Evolutionary conservation across 1,284 basidiomycete species (phyloP), one percentile per base, ranked within the genome.

Genomic region (Gomphus bonarii): DNA sequence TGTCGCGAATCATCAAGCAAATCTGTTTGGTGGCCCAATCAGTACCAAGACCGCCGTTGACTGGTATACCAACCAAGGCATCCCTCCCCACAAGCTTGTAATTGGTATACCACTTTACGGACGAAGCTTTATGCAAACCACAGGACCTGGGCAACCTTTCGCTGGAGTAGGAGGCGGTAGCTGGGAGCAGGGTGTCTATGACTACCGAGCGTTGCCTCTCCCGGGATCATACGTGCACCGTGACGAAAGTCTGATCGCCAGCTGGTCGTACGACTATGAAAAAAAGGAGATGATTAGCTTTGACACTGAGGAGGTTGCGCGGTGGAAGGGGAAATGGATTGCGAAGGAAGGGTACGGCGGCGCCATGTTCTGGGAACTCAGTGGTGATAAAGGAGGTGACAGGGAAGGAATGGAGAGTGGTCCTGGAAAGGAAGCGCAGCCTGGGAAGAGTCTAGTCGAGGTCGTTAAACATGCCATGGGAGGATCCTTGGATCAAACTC

Each of bases 101-200:
- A 70, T 98, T 54, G 95, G 92, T 6, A 80, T 97, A 57, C 94
- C 94, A 1, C 74, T 94, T 1, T 97, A 97, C 63, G 95, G 95
- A 0, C 84, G 95, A 18, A 90, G 90, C 38, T 99, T 99, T 73
- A 76, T 84, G 66, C 82, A 88, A 65, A 95, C 94, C 0, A 71
- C 80, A 46, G 95, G 95, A 0, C 88, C 90, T 1, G 92, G 91
- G 1, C 67, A 73, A 14, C 75, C 87, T 0, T 99, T 85, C 73
- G 78, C 79, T 16, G 92, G 92, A 36, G 65, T 90, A 58, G 91
- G 88, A 35, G 75, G 70, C 54, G 82, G 85, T 57, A 81, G 78
- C 63, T 86, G 89, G 90, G 84, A 92, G 66, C 70, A 81, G 62
- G 85, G 88, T n/a, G 78, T 82, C 3, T 91, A 90, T 65, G 88